Percentiles rank a stretch among this genome's conserved stretches.
Evolutionary conservation across 2,329 filamentous ascomycete species (phyloP).

Genomic region (Penicillium sp.): DNA sequence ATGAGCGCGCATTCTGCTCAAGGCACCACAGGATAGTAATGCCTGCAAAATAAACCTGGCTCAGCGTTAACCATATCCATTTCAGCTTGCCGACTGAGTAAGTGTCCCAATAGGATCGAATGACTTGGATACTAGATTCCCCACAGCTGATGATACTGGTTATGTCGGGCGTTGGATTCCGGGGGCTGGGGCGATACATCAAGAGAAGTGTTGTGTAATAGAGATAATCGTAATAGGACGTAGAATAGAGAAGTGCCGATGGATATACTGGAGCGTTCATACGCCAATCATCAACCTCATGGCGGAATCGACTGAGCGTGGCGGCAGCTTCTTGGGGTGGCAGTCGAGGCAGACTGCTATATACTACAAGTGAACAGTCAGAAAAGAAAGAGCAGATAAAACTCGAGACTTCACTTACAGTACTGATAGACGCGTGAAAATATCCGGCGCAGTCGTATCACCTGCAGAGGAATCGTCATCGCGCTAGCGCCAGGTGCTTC

Average conservation of each 20-base stretch:
- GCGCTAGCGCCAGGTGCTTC: conserved; percentile 36
- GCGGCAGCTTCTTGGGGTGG: conserved; percentile 26
- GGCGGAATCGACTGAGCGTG: conserved; percentile 33
- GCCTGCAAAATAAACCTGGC: conserved; percentile 40
- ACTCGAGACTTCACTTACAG: conserved; percentile 24
- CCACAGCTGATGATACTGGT: conserved; percentile 40
- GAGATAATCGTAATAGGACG: conserved; percentile 43
- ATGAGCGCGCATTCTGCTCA: conserved; percentile 38
- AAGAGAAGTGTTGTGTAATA: conserved; percentile 40
- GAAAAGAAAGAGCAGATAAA: not conserved
- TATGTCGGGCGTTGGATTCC: conserved; percentile 37
- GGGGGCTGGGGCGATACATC: conserved; percentile 40
- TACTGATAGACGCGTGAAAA: conserved; percentile 42
- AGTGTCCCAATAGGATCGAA: conserved; percentile 42
- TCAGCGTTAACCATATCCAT: conserved; percentile 43
- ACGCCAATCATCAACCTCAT: conserved; percentile 42
- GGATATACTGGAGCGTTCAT: conserved; percentile 36
- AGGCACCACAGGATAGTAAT: conserved; percentile 43
- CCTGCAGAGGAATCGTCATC: conserved; percentile 42
- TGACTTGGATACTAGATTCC: conserved; percentile 39
- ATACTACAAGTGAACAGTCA: conserved; percentile 27
- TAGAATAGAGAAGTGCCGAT: conserved; percentile 39
- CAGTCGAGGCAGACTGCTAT: conserved; percentile 35
- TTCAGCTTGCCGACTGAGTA: conserved; percentile 41
- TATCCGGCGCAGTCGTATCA: conserved; percentile 37